Evolutionary conservation across 108 stramenopile genomes (phyloP), one percentile per base, ranked within the genome.

Genomic region (Pinguiococcus pyrenoidosus): DNA sequence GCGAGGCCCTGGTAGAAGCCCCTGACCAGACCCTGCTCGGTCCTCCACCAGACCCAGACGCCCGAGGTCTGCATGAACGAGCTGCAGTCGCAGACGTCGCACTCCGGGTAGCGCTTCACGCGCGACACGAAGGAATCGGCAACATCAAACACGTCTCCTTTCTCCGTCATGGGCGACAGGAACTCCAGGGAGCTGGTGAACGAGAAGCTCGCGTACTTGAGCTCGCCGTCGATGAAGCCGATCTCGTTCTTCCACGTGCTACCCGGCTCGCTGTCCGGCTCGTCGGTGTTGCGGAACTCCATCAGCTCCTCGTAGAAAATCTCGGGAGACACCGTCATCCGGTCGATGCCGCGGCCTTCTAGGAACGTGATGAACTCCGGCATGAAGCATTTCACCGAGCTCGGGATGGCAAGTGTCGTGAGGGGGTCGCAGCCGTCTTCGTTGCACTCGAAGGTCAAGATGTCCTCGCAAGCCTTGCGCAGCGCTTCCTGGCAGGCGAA

Each of bases 181-280:
- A n/a, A n/a, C n/a, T n/a, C n/a, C n/a, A n/a, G n/a, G n/a, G n/a
- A n/a, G n/a, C n/a, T n/a, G n/a, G n/a, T n/a, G n/a, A n/a, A n/a
- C n/a, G n/a, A n/a, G n/a, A n/a, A n/a, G n/a, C n/a, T n/a, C n/a
- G n/a, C n/a, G n/a, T n/a, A 64, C 4, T 49, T 48, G 37, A 64
- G 36, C 26, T 56, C 49, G 0, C 46, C 62, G 14, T 64, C 47
- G 22, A 64, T 29, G 42, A 56, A 4, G 22, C 62, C 62, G 1
- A 64, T 40, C 13, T 33, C 14, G 13, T 37, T 18, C 7, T 48
- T 17, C 39, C 54, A 47, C 12, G 49, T 4, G 16, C 32, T 29
- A 34, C 29, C 17, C 20, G 8, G 8, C 6, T 16, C 17, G 32
- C 47, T 33, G 8, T 21, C 12, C 6, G 33, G 5, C 33, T 48